Percentiles rank a stretch among this genome's conserved stretches.
Conservation (phyloP, 306 rosid species). For the Lathyrus sativus region DNA sequence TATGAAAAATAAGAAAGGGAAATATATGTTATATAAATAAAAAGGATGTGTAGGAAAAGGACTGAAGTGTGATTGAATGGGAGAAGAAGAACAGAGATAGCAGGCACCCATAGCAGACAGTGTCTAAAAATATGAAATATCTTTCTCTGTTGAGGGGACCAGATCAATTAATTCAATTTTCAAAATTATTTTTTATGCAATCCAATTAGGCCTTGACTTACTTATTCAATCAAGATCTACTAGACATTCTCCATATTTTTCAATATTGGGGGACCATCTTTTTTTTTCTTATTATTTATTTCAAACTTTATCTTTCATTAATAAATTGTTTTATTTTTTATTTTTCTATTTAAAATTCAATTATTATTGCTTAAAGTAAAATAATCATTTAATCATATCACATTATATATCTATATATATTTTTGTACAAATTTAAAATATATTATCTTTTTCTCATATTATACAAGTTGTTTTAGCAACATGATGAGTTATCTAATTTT, state of each 20-base stretch:
- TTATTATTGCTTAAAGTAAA: too few species aligned
- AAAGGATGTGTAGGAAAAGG: constrained; percentile 27
- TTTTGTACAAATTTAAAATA: too few species aligned
- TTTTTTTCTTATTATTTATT: neutral
- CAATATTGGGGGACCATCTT: constrained; percentile 39
- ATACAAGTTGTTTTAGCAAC: too few species aligned
- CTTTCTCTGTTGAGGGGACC: constrained; percentile 40
- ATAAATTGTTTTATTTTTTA: too few species aligned
- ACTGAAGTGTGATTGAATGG: constrained; percentile 28
- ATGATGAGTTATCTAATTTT: too few species aligned
- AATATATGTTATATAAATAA: neutral
- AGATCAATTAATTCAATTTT: constrained; percentile 23
- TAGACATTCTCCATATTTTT: constrained; percentile 36
- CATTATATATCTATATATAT: too few species aligned
- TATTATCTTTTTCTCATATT: too few species aligned
- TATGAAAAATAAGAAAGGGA: neutral
- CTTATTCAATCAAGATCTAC: constrained; percentile 18
- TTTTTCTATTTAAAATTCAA: too few species aligned
- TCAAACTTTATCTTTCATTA: neutral
- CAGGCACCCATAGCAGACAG: constrained; percentile 13
- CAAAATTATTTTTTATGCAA: neutral
- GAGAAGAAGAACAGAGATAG: constrained; percentile 31
- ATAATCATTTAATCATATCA: too few species aligned
- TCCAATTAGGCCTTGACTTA: constrained; percentile 24
- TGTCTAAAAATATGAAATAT: constrained; percentile 19